phyloP scores from a whole-genome alignment of 257 asterid species.

The Salvia hispanica region DNA sequence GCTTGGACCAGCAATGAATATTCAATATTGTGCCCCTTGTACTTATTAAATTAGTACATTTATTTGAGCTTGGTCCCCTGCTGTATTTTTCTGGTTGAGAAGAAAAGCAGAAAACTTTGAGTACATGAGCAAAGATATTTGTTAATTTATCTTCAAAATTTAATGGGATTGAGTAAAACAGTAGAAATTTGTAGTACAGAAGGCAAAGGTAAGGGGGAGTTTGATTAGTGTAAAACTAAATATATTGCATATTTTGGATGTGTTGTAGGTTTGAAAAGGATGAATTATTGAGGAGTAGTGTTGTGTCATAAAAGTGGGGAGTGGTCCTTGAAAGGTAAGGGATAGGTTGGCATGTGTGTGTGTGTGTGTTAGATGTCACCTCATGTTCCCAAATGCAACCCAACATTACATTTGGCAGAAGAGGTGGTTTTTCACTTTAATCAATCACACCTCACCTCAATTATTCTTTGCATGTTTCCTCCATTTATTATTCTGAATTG shows the following conservation, averaged over 20 bases:
- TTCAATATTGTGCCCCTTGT: background rate
- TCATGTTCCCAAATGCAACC: constrained; percentile 41
- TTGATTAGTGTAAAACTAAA: background rate
- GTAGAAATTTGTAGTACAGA: background rate
- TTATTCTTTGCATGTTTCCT: background rate
- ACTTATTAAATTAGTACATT: background rate
- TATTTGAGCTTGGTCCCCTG: background rate
- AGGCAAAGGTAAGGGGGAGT: constrained; percentile 3
- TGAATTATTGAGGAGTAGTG: constrained; percentile 19
- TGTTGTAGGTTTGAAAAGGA: constrained; percentile 16
- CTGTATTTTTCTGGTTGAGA: background rate
- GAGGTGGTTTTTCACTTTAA: constrained; percentile 31
- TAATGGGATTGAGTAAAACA: too few relatives aligned
- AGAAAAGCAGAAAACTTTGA: background rate
- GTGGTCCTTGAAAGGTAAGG: constrained; percentile 33
- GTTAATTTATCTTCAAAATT: too few relatives aligned
- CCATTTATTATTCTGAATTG: too few relatives aligned
- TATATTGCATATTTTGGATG: background rate
- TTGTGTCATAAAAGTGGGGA: constrained; percentile 21
- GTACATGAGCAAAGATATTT: background rate
- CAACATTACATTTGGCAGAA: constrained; percentile 40
- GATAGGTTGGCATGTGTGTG: constrained; percentile 24
- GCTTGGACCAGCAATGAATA: background rate
- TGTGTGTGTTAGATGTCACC: constrained; percentile 31
- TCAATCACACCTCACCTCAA: constrained; percentile 16